Base-by-base conservation (phyloP, 1,284 basidiomycete species). In the Ceratobasidium sp. region DNA sequence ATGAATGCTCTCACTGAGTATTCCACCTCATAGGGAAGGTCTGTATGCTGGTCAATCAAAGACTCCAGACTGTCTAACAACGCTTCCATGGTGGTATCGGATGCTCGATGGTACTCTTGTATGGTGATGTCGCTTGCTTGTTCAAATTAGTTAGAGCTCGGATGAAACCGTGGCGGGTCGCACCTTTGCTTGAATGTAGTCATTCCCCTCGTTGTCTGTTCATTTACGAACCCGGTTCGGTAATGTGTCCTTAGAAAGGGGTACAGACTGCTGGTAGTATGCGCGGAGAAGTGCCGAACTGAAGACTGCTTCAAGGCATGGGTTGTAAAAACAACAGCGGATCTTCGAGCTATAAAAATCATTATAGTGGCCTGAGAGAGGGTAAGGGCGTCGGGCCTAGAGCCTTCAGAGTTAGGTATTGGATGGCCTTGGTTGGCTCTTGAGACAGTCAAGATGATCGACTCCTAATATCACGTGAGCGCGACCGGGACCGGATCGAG, bases 81-180 rank as follows among this genome's bases (percentile, higher is more conserved):
- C 10, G 77, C 80, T 71, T 93, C 90, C 92, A 99, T 95, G 38
- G 92, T 88, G 54, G 81, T 77, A 72, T 98, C 93, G 0, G 96
- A 87, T 35, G 93, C 79, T 49, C 80, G 77, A 76, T 97, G 89
- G 78, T 98, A 99, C 72, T 84, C 81, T 42, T 87, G 83, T 71
- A 83, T 82, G 1, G 86, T 79, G n/a, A 94, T 76, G 34, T 84
- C 77, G 71, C 89, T 91, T 74, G 27, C 50, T 55, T 45, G 40
- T 55, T 25, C 55, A 29, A 45, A 55, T 55, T 22, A 32, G n/a
- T 54, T 25, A 47, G 22, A 53, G 15, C 12, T 20, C 10, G 17
- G 40, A 12, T 10, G 20, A 15, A 20, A 17, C 13, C 27, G 8
- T 34, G n/a, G 31, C 7, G 20, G 10, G 7, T 12, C 52, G 20